Evolutionary conservation across 2,329 filamentous ascomycete genomes (phyloP).

Genomic region (Aspergillus spinulosporus): DNA sequence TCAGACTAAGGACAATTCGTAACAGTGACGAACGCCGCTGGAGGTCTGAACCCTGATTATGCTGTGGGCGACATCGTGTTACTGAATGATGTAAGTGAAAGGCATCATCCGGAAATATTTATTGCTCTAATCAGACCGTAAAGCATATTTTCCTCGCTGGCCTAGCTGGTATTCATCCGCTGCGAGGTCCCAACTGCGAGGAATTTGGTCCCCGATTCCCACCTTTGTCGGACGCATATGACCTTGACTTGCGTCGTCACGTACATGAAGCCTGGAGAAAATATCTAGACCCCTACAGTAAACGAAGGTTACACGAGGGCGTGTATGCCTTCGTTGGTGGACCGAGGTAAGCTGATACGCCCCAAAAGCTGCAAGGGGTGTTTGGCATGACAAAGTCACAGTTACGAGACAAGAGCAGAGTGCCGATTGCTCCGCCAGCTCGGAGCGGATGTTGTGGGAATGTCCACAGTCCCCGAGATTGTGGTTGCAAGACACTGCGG

Average conservation of each 20-base stretch:
- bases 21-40: slow-evolving; percentile 66
- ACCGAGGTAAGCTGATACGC: slow-evolving; percentile 53
- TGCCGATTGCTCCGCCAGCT: slow-evolving; percentile 61
- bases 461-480: slow-evolving; percentile 70
- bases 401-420: slow-evolving; percentile 66
- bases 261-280: slow-evolving; percentile 60
- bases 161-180: slow-evolving; percentile 60
- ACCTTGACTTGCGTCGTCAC: slow-evolving; percentile 59
- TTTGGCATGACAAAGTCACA: slow-evolving; percentile 25
- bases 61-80: slow-evolving; percentile 65
- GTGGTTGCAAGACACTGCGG: slow-evolving; percentile 65
- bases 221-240: slow-evolving; percentile 65
- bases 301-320: slow-evolving; percentile 61
- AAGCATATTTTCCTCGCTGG: slow-evolving; percentile 66
- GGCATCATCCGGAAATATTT: neutral
- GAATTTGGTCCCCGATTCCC: slow-evolving; percentile 65
- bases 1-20: neutral
- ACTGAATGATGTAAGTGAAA: slow-evolving; percentile 59
- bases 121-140: slow-evolving; percentile 16
- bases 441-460: slow-evolving; percentile 69
- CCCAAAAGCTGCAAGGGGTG: neutral
- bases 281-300: slow-evolving; percentile 46
- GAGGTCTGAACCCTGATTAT: slow-evolving; percentile 65
- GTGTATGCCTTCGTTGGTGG: slow-evolving; percentile 66
- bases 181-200: slow-evolving; percentile 63